Evolutionary conservation across 257 asterid genomes (phyloP), one percentile per base, ranked within the genome.

Genomic region (Petrea volubilis): DNA sequence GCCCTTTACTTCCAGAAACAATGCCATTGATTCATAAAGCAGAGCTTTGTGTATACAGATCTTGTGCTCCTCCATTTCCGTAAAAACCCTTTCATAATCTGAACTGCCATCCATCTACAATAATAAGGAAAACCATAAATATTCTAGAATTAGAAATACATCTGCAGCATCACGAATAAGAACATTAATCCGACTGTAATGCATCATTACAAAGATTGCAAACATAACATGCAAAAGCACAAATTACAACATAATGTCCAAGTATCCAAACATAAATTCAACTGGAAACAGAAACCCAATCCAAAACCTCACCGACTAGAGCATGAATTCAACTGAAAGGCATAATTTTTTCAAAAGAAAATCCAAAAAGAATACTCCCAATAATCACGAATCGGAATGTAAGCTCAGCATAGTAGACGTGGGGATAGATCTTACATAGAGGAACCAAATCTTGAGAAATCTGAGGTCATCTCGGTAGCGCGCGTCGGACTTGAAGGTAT

Each of bases 381-480:
- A 21, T 28, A 58, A 34, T 28, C 49, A 33, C 46, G 18, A 20
- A 68, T 14, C 20, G 55, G 27, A 79, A 18, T 12, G 55, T 44
- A 67, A 41, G 44, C 12, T 21, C 41, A 68, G 17, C 56, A 13
- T 0, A 33, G 56, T 25, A 25, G 7, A 63, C 34, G 13, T 2
- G 28, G 25, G 38, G 6, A 28, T 11, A 7, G 47, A 7, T 8
- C 67, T 81, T 95, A 95, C 99, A 77, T 92, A 72, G 77, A 95
- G 87, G 78, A 92, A 83, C 97, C 99, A 95, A 67, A 92, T 82
- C 85, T 88, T 88, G 79, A 95, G 97, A 81, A 90, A 95, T 85
- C 99, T 85, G 88, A 79, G 68, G 75, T 95, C 99, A 64, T 88
- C 80, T 60, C 78, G 75, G 73, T 87, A 95, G 34, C 86, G 96